phyloP scores from a whole-genome alignment of 371 early-diverging fungal species.

The Fennellomyces sp. region DNA sequence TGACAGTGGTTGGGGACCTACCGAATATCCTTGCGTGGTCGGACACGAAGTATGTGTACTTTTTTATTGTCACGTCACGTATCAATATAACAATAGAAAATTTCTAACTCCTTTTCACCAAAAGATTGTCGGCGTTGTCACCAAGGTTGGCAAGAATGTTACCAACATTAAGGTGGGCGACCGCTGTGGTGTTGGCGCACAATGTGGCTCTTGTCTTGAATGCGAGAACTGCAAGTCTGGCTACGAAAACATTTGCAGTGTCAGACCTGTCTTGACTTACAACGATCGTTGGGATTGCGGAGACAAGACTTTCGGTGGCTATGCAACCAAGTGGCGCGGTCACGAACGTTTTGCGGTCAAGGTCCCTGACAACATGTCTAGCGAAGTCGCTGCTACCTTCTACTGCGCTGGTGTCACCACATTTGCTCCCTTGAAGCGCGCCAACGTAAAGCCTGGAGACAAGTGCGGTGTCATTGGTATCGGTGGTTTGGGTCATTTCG shows the following conservation, averaged over 20 bases:
- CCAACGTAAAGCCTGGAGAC: constrained; percentile 46
- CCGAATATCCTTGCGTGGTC: constrained; percentile 61
- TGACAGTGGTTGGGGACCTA: constrained; percentile 69
- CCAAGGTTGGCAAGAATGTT: constrained; percentile 54
- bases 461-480: constrained; percentile 73
- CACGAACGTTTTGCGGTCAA: constrained; percentile 57
- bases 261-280: constrained; percentile 21
- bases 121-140: constrained; percentile 58
- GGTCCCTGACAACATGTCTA: constrained; percentile 61
- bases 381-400: constrained; percentile 58
- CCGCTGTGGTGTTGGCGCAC: constrained; percentile 73
- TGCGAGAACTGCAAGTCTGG: constrained; percentile 29
- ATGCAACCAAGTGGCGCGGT: constrained; percentile 67
- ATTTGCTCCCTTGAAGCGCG: constrained; percentile 58
- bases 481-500: constrained; percentile 22
- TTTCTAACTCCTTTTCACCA: background rate
- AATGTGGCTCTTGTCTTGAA: constrained; percentile 50
- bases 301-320: constrained; percentile 64
- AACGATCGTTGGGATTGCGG: constrained; percentile 57
- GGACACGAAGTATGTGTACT: constrained; percentile 49
- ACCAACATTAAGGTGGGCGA: constrained; percentile 66
- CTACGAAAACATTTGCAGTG: constrained; percentile 25
- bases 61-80: background rate
- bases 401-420: constrained; percentile 60
- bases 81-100: background rate